Evolutionary conservation across 345 rosid genomes (phyloP).

Genomic region (Eucalyptus coolabah): DNA sequence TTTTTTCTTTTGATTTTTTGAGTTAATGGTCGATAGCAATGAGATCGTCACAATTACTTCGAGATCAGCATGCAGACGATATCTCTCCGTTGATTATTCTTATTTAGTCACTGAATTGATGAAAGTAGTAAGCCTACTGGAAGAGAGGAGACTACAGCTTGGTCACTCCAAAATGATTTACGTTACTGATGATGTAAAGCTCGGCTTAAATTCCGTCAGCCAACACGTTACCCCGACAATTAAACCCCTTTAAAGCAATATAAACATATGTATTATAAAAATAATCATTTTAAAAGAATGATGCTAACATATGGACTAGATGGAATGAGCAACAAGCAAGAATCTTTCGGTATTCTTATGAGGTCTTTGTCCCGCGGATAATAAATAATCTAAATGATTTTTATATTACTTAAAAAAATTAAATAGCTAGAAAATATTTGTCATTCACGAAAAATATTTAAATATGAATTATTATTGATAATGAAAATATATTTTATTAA

Average conservation of each 20-base stretch:
- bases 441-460: no score
- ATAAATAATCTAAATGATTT: no score
- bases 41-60: not conserved
- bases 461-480: no score
- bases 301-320: no score
- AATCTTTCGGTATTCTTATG: no score
- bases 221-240: not conserved
- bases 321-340: no score
- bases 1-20: no score
- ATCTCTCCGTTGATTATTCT: not conserved
- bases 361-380: no score
- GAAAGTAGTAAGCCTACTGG: not conserved
- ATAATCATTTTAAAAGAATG: no score
- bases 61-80: no score
- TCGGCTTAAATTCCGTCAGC: not conserved
- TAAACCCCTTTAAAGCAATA: not conserved
- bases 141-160: not conserved
- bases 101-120: not conserved
- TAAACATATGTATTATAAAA: not conserved
- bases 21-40: not conserved
- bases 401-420: no score
- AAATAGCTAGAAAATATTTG: no score
- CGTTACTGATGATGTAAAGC: not conserved
- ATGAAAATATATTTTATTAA: accelerated
- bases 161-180: not conserved